These are phyloP conservation scores for Larix sibirica DNA, from an alignment of 83 land plant genomes.

Conservation along the genomic window DNA sequence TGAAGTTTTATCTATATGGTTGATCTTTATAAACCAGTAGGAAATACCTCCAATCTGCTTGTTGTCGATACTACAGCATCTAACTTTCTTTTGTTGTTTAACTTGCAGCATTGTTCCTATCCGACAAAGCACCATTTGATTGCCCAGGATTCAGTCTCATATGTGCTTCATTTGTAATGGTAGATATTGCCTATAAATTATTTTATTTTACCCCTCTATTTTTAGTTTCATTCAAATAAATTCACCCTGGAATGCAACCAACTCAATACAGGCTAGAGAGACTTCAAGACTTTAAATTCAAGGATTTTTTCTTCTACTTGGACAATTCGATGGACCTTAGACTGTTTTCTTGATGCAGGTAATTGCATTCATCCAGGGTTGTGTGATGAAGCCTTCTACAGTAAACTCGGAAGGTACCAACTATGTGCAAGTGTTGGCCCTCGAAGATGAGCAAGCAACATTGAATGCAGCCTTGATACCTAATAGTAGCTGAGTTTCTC, in stretches of 20 bases:
- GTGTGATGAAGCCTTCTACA: slow-evolving; percentile 10
- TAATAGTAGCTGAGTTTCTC: too few species aligned
- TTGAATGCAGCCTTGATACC: background rate
- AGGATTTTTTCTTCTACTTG: background rate
- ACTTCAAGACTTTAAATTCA: background rate
- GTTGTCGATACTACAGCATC: background rate
- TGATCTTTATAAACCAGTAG: background rate
- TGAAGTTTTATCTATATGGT: slow-evolving; percentile 1
- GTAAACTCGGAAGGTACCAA: background rate
- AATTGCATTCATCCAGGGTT: slow-evolving; percentile 14
- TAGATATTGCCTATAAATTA: background rate
- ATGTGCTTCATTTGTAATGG: slow-evolving; percentile 16
- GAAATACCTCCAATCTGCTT: slow-evolving; percentile 2
- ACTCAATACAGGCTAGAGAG: background rate
- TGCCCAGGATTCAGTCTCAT: slow-evolving; percentile 18
- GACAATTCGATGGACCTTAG: background rate
- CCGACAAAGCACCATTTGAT: slow-evolving; percentile 14
- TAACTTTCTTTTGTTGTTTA: background rate
- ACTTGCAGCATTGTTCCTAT: slow-evolving; percentile 14
- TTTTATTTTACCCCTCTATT: background rate
- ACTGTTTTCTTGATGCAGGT: slow-evolving; percentile 14
- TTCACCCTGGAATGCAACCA: background rate
- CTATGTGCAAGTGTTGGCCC: background rate
- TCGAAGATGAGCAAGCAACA: slow-evolving; percentile 14
- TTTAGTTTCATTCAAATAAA: background rate